Base-by-base conservation (phyloP, 208 protist species). In the Wallacemonas sp. region DNA sequence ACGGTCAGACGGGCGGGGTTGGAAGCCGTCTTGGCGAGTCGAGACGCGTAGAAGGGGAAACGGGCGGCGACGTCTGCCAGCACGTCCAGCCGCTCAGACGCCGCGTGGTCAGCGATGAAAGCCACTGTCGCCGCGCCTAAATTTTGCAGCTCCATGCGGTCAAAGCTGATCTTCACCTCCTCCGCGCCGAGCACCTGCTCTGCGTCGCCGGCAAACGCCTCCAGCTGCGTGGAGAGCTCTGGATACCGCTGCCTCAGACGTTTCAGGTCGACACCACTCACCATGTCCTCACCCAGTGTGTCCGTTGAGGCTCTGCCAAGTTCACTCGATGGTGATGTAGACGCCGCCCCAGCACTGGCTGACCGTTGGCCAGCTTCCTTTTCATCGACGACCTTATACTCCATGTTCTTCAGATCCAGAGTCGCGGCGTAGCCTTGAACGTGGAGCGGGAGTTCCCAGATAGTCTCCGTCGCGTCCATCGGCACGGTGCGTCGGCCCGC, bases 321-420 rank as follows among this genome's bases (percentile, higher is more conserved):
- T n/a, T n/a, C n/a, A n/a, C n/a, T n/a, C n/a, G n/a, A n/a, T n/a
- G n/a, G 46, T 42, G 37, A 42, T 42, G 10, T 42, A 29, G 15
- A 9, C 65, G 63, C 12, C 50, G 42, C 22, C 9, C 8, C 17
- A 21, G 6, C 24, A 27, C 22, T 9, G 21, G 9, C 9, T 26
- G 60, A 55, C 24, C 21, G 8, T 10, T 15, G 19, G 10, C 13
- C 38, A 15, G 67, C 63, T 4, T 46, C 39, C 55, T 80, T 81
- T 60, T 98, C 94, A 71, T 99, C 94, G 10, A 98, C 66, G 26
- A 87, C 93, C 60, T 98, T 99, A 82, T 99, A 99, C 81, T 99
- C 98, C 65, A 95, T 94, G 68, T 87, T 98, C 59, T 99, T 99
- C 38, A 99, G 79, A 22, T 95, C 92, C 10, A 99, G 78, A 42